These are phyloP conservation scores for Hericium coralloides DNA, from an alignment of 768 basidiomycete genomes.

Conservation along the genomic window DNA sequence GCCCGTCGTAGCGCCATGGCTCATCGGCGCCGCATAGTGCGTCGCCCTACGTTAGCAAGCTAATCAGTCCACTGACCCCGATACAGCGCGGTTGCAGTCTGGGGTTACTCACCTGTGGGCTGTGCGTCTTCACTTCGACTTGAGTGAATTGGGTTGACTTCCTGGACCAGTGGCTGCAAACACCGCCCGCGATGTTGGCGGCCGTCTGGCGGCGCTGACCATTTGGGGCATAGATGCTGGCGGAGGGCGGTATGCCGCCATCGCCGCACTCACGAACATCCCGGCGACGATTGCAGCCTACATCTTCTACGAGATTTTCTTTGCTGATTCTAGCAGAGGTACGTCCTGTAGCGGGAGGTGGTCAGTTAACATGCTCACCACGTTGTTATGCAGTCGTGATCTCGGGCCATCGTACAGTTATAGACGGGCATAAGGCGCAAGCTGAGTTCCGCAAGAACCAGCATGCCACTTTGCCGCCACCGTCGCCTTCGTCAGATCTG, in stretches of 20 bases:
- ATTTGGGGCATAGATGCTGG: slow-evolving; percentile 21
- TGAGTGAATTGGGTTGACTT: neutral
- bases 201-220: slow-evolving; percentile 18
- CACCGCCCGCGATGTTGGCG: slow-evolving; percentile 22
- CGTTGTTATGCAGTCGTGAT: too few species aligned
- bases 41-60: too few species aligned
- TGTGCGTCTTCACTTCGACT: slow-evolving; percentile 11
- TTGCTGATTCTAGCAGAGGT: slow-evolving; percentile 21
- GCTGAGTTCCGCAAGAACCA: neutral
- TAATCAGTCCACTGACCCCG: neutral
- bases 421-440: neutral
- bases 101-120: slow-evolving; percentile 18
- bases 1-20: slow-evolving; percentile 16
- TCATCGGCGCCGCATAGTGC: slow-evolving; percentile 20
- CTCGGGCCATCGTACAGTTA: neutral
- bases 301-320: slow-evolving; percentile 18
- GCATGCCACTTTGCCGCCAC: neutral
- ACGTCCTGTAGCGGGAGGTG: neutral
- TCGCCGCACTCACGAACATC: slow-evolving; percentile 22
- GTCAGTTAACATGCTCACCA: too few species aligned
- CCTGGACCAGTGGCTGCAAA: slow-evolving; percentile 17
- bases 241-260: slow-evolving; percentile 22
- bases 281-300: slow-evolving; percentile 18
- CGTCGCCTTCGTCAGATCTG: too few species aligned
- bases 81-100: slow-evolving; percentile 14